phyloP scores from a whole-genome alignment of 345 rosid genomes.

The Toxicodendron radicans region DNA sequence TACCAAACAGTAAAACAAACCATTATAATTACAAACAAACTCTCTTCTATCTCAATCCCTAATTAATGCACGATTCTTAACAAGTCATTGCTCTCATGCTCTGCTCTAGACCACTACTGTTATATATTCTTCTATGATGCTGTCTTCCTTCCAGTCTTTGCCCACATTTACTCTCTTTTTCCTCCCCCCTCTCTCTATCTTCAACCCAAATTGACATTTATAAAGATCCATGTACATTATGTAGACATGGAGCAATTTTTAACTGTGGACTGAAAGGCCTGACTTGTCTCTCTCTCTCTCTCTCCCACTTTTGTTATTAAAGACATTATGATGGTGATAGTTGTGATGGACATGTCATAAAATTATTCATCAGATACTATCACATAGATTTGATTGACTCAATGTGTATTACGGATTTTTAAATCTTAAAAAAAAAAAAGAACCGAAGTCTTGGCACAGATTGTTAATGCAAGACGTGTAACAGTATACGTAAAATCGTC shows the following conservation, averaged over 20 bases:
- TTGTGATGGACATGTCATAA: neutral
- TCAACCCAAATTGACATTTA: constrained; percentile 8
- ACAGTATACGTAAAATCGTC: neutral
- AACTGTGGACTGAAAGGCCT: constrained; percentile 38
- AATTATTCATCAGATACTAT: neutral
- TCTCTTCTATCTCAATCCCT: neutral
- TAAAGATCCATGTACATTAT: constrained; percentile 20
- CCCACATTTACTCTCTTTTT: constrained; percentile 12
- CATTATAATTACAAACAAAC: neutral
- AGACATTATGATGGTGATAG: constrained; percentile 1
- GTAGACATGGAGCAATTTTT: constrained; percentile 36
- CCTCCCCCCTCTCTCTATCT: constrained; percentile 11
- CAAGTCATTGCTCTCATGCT: constrained; percentile 1
- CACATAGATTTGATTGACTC: neutral
- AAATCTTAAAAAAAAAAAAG: no score
- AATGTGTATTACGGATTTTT: no score
- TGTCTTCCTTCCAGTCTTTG: neutral
- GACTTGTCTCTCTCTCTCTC: constrained; percentile 9
- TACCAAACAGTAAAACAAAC: constrained; percentile 22
- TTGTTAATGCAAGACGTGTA: no score
- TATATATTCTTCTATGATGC: constrained; percentile 19
- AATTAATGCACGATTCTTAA: constrained; percentile 32
- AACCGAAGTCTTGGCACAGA: no score
- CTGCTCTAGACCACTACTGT: neutral
- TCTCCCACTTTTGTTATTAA: constrained; percentile 32